Evolutionary conservation across 371 early-diverging fungal genomes (phyloP).

Genomic region (Parasitella parasitica): DNA sequence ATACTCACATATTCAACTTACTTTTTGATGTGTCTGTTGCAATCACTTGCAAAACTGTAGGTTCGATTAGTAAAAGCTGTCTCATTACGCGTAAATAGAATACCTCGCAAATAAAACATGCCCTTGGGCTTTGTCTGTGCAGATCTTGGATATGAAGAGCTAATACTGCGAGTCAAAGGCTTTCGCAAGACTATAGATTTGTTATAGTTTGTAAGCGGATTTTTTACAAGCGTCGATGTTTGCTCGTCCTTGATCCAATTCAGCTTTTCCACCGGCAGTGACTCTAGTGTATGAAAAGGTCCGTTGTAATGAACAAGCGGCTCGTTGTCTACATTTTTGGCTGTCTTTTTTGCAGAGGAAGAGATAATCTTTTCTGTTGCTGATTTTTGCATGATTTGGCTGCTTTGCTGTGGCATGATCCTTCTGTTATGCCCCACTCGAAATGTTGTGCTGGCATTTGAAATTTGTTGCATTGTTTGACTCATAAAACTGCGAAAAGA

Average conservation of each 20-base stretch:
- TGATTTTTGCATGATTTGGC: constrained; percentile 9
- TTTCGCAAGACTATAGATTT: constrained; percentile 26
- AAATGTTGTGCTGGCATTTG: constrained; percentile 10
- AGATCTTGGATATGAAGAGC: background rate
- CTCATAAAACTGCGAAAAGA: constrained; percentile 23
- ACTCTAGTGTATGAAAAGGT: constrained; percentile 26
- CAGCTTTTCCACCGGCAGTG: constrained; percentile 27
- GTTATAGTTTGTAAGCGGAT: constrained; percentile 22
- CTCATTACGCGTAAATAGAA: background rate
- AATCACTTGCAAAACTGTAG: constrained; percentile 25
- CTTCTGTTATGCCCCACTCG: constrained; percentile 2
- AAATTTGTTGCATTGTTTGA: constrained; percentile 17
- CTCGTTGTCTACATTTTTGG: background rate
- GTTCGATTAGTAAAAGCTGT: background rate
- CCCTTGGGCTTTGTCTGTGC: constrained; percentile 21
- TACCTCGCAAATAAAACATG: constrained; percentile 35
- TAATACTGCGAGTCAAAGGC: constrained; percentile 14
- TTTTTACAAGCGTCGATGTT: constrained; percentile 8
- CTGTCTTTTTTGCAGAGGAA: background rate
- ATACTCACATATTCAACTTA: background rate
- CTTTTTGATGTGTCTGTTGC: constrained; percentile 31
- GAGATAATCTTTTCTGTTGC: background rate
- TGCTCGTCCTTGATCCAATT: constrained; percentile 37
- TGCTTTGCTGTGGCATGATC: constrained; percentile 17
- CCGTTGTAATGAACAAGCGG: constrained; percentile 39